These are phyloP conservation scores for Suillus sp. DNA, from an alignment of 768 basidiomycete genomes.

Conservation along the genomic window DNA sequence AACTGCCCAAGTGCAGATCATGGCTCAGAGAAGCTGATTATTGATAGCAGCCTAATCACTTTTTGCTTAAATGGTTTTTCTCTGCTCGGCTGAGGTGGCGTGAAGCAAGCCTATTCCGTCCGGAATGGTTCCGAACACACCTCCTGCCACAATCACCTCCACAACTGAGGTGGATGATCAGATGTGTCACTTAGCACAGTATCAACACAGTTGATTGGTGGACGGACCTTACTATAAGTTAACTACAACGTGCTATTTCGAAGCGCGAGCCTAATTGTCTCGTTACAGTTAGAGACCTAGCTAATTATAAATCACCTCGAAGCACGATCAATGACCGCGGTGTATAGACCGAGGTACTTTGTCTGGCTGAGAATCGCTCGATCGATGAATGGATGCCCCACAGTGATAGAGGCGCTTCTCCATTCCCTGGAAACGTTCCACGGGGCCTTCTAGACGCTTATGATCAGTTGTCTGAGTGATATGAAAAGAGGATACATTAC, in stretches of 20 bases:
- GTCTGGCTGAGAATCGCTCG: not conserved
- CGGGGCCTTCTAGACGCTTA: not conserved
- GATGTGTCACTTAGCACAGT: not conserved
- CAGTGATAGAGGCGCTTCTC: constrained; percentile 8
- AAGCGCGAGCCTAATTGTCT: not conserved
- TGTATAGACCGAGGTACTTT: not conserved
- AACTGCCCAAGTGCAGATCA: not conserved
- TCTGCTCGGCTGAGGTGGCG: not conserved
- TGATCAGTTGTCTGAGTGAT: not conserved
- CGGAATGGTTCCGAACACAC: not conserved
- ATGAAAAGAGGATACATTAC: not conserved
- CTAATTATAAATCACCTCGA: not conserved
- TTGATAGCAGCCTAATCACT: not conserved
- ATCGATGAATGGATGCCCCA: constrained; percentile 3
- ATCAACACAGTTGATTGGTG: not conserved
- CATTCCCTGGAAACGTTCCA: not conserved
- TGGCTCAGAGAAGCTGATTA: not conserved
- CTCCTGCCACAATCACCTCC: not conserved
- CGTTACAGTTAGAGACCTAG: not conserved
- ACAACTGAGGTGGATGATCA: not conserved
- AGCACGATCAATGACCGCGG: not conserved
- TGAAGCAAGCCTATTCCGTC: not conserved
- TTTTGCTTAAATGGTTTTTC: not conserved
- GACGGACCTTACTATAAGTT: not conserved
- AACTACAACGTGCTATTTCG: not conserved